Conservation (phyloP, 495 filamentous ascomycete genomes). For the Aspergillus conjunctus region DNA sequence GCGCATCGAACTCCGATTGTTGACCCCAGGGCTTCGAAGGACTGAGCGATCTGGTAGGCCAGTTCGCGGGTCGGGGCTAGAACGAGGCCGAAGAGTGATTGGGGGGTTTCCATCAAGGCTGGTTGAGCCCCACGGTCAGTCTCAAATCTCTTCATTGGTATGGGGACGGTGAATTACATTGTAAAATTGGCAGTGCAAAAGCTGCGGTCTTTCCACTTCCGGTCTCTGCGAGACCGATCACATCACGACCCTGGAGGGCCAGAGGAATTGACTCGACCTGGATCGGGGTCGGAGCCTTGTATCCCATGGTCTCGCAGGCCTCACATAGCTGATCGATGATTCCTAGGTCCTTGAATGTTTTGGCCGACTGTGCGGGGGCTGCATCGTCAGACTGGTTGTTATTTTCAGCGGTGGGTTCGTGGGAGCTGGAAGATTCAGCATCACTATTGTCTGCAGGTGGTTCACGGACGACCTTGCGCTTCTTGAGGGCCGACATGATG, state of each 20-base stretch:
- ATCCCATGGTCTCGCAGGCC: slow-evolving; percentile 77
- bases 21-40: slow-evolving; percentile 81
- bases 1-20: slow-evolving; percentile 78
- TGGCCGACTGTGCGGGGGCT: slow-evolving; percentile 30
- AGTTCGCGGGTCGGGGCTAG: slow-evolving; percentile 91
- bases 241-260: slow-evolving; percentile 77
- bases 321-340: slow-evolving; percentile 87
- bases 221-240: slow-evolving; percentile 93
- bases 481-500: slow-evolving; percentile 40
- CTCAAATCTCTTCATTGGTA: background rate
- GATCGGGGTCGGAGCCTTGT: slow-evolving; percentile 80
- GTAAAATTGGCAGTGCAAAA: slow-evolving; percentile 86
- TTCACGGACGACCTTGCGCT: slow-evolving; percentile 38
- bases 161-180: slow-evolving; percentile 41
- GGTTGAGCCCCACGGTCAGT: slow-evolving; percentile 4
- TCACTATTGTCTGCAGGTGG: slow-evolving; percentile 23
- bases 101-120: slow-evolving; percentile 79
- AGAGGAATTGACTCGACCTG: slow-evolving; percentile 77
- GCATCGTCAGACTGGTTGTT: slow-evolving; percentile 12
- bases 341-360: slow-evolving; percentile 83
- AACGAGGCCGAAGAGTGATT: slow-evolving; percentile 74
- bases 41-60: slow-evolving; percentile 83
- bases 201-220: slow-evolving; percentile 93
- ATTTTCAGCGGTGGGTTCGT: slow-evolving; percentile 3
- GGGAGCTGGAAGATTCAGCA: slow-evolving; percentile 24